Conservation (phyloP, 148 eudicot species). For the Simmondsia chinensis region DNA sequence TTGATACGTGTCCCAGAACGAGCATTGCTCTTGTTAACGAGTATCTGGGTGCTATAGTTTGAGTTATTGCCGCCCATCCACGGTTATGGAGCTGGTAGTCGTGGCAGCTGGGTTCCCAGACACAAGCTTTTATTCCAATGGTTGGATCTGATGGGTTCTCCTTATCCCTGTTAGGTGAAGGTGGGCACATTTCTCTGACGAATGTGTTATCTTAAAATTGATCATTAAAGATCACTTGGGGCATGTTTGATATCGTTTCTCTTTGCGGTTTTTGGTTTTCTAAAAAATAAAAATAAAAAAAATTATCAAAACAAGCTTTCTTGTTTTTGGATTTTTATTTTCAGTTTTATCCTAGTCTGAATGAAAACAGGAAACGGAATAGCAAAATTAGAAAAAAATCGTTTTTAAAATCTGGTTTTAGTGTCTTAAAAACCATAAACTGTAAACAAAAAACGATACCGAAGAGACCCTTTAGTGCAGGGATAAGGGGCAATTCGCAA, state of each 20-base stretch:
- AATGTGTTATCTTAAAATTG: constrained; percentile 69
- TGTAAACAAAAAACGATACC: too few relatives aligned
- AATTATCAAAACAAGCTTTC: too few relatives aligned
- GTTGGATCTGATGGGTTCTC: constrained; percentile 47
- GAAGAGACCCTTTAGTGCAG: too few relatives aligned
- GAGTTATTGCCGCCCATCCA: constrained; percentile 68
- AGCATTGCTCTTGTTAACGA: constrained; percentile 34
- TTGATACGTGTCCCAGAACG: constrained; percentile 20
- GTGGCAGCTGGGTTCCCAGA: constrained; percentile 82
- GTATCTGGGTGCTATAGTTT: constrained; percentile 38
- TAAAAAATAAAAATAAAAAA: too few relatives aligned
- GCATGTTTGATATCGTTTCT: too few relatives aligned
- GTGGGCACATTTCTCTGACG: constrained; percentile 78
- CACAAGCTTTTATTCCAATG: constrained; percentile 43
- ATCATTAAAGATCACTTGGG: constrained; percentile 44
- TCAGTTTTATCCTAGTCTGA: too few relatives aligned
- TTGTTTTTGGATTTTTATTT: too few relatives aligned
- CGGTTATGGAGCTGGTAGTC: constrained; percentile 64
- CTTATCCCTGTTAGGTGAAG: constrained; percentile 99
- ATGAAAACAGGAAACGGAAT: too few relatives aligned
- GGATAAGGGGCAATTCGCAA: constrained; percentile 69
- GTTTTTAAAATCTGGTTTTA: too few relatives aligned
- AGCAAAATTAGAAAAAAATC: too few relatives aligned
- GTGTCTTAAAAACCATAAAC: too few relatives aligned
- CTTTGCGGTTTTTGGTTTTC: too few relatives aligned